Base-by-base conservation (phyloP, 768 basidiomycete species). In the Scleroderma bovista region DNA sequence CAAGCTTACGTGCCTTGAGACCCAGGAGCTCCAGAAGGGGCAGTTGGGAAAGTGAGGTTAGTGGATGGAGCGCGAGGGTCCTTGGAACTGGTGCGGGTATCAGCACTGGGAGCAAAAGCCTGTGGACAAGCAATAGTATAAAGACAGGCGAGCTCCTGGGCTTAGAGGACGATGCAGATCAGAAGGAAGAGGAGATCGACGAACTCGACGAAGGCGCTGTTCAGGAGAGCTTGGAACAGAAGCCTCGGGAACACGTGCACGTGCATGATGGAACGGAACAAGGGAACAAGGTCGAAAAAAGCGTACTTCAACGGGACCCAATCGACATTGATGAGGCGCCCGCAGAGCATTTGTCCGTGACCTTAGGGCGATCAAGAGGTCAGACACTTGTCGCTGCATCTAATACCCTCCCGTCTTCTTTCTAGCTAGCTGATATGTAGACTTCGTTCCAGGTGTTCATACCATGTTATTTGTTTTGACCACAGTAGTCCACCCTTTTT, bases 1-100 rank as follows among this genome's bases (percentile, higher is more conserved):
- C 93, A 1, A 93, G 89, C 59, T 83, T 96, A 22, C 77, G 93
- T 7, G 94, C 93, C n/a, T 70, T 96, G 58, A 72, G 93, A 52
- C 89, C 90, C 1, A 73, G 93, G 50, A 89, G 88, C 67, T 89
- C 88, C 9, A 76, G 92, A 58, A 75, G 90, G 58, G 87, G 88
- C 1, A 94, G 92, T 60, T 94, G 93, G 88, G 94, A 89, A 58
- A 93, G 92, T 59, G 87, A 86, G 60, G 84, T 80, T 22, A 93
- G 88, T 56, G 78, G 86, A 38, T 94, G 91, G 91, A 92, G 89
- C 63, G 90, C 92, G 6, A 72, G 76, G 53, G 68, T 86, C 26
- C 63, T 69, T 6, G 78, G 78, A 39, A 67, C 64, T 17, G 75
- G 72, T 3, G 69, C 73, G 8, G 75, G 75, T 20, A 71, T 76